Percentiles rank a stretch among this genome's conserved stretches.
Conservation (phyloP, 2,329 filamentous ascomycete genomes). For the Microdochium paspali region DNA sequence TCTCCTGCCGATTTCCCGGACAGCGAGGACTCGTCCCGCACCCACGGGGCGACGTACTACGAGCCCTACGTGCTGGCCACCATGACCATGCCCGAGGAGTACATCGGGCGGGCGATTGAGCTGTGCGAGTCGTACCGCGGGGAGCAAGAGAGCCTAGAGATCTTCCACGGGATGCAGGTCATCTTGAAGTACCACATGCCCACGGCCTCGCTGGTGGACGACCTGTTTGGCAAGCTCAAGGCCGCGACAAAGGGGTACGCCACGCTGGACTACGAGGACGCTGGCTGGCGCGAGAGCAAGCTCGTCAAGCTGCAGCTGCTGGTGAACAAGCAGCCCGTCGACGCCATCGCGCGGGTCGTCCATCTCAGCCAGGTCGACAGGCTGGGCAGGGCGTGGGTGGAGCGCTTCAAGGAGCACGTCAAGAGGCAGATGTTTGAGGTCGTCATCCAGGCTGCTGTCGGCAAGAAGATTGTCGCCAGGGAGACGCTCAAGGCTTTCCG, state of each 20-base stretch:
- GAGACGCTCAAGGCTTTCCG: slow-evolving; percentile 95
- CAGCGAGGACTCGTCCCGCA: slow-evolving; percentile 35
- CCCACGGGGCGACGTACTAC: slow-evolving; percentile 26
- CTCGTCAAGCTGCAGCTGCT: slow-evolving; percentile 86
- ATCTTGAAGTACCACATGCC: slow-evolving; percentile 91
- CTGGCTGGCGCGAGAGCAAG: slow-evolving; percentile 71
- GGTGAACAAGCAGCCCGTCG: slow-evolving; percentile 87
- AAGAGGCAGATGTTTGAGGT: slow-evolving; percentile 97
- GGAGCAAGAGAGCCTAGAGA: slow-evolving; percentile 77
- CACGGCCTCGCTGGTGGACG: slow-evolving; percentile 82
- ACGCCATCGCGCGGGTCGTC: slow-evolving; percentile 86
- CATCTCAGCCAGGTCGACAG: slow-evolving; percentile 74
- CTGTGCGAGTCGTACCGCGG: slow-evolving; percentile 86
- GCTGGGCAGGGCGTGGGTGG: slow-evolving; percentile 79
- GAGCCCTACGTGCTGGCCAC: slow-evolving; percentile 60
- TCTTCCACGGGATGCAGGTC: slow-evolving; percentile 86
- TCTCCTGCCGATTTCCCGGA: slow-evolving; percentile 88
- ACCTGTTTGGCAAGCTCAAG: slow-evolving; percentile 95
- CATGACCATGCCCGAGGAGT: slow-evolving; percentile 86
- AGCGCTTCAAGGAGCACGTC: slow-evolving; percentile 94
- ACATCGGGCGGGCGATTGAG: slow-evolving; percentile 89
- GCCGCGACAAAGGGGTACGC: slow-evolving; percentile 91
- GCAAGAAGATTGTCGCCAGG: slow-evolving; percentile 73
- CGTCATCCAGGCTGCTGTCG: slow-evolving; percentile 83
- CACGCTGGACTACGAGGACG: slow-evolving; percentile 92